Evolutionary conservation across 345 rosid species (phyloP).

Genomic region (Eucalyptus cloeziana): DNA sequence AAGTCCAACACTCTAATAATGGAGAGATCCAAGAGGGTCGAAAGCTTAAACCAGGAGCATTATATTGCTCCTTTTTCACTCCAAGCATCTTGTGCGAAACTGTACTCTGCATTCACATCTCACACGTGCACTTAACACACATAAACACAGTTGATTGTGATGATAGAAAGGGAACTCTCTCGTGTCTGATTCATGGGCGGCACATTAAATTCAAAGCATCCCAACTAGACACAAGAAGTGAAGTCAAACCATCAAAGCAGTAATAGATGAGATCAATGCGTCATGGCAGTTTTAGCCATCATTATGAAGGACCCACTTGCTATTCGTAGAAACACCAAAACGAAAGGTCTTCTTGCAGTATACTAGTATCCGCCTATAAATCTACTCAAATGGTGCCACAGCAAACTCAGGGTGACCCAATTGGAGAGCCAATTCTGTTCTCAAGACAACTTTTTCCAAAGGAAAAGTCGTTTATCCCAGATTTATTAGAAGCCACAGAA

Average conservation of each 20-base stretch:
- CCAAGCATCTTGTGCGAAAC: background rate
- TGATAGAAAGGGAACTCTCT: background rate
- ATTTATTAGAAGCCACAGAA: background rate
- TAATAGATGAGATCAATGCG: background rate
- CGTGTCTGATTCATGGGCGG: background rate
- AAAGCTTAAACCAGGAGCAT: background rate
- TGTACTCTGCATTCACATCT: background rate
- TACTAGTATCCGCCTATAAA: background rate
- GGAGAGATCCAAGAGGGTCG: background rate
- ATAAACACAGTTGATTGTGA: background rate
- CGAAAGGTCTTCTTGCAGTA: background rate
- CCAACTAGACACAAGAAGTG: background rate
- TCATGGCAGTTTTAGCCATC: background rate
- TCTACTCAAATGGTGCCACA: background rate
- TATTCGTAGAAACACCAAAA: background rate
- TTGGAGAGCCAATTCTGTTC: background rate
- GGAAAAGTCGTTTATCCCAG: background rate
- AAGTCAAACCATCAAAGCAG: background rate
- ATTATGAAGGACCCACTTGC: background rate
- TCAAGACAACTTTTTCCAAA: background rate
- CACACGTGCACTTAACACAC: background rate
- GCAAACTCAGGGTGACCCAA: background rate
- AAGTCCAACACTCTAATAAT: background rate
- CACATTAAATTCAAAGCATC: background rate
- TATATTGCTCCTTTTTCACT: background rate